Evolutionary conservation across 176 grass and related monocot genomes (phyloP).

Genomic region (Bolboschoenus planiculmis): DNA sequence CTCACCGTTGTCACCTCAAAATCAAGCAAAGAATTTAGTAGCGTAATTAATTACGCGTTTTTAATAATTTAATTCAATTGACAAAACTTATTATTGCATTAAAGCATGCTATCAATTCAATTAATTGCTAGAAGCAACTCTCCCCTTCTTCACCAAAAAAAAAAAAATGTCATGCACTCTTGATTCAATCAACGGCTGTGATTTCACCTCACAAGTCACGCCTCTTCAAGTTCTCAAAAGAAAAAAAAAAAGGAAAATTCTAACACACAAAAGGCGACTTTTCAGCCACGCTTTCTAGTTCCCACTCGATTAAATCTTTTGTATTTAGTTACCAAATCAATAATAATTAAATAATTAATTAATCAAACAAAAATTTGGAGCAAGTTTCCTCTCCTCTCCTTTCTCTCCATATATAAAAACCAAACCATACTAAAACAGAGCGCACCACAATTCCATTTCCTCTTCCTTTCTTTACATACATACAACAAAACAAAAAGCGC

Average conservation of each 20-base stretch:
- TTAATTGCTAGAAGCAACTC: not conserved
- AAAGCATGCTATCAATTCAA: not conserved
- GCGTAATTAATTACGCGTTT: constrained; percentile 1
- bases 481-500: not conserved
- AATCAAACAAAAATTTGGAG: not conserved
- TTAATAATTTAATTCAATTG: not conserved
- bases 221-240: not conserved
- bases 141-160: not conserved
- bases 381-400: not conserved
- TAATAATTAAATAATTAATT: not conserved
- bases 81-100: not conserved
- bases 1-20: not conserved
- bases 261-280: not conserved
- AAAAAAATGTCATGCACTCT: not conserved
- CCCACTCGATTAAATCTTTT: not conserved
- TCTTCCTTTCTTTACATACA: not conserved
- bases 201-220: not conserved
- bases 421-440: not conserved
- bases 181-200: not conserved
- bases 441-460: not conserved
- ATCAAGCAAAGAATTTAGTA: not conserved
- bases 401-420: constrained; percentile 12
- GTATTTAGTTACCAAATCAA: not conserved
- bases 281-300: not conserved
- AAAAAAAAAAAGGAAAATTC: not conserved